Evolutionary conservation across 257 asterid genomes (phyloP), one percentile per base, ranked within the genome.

Genomic region (Marsdenia floribunda): DNA sequence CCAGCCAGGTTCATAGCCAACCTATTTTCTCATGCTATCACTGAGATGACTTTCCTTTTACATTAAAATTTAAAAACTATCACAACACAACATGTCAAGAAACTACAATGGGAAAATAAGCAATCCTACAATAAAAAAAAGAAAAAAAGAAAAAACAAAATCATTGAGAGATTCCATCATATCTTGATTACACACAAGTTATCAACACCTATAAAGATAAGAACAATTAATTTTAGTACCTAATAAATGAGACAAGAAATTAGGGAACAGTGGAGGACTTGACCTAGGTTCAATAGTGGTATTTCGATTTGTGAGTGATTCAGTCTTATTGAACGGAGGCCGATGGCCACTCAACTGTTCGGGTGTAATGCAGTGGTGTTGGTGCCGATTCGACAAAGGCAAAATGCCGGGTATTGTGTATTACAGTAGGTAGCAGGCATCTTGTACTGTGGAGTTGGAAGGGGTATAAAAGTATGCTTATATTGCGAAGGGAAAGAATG

Each of bases 221-320:
- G 47, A 50, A 15, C 44, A 70, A 70, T 57, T 3, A 33, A 63
- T 33, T 63, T 15, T 22, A 71, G 26, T 53, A 24, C 9, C 65
- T 35, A 13, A 50, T 75, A 55, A 21, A 52, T 9, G n/a, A 29
- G 35, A 35, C 40, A 11, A 4, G 7, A 55, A 55, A n/a, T 22
- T 19, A 18, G 6, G 8, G 26, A 54, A n/a, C 1, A 7, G 5
- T 4, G 6, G 22, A 53, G 58, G 58, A 22, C 19, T 55, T n/a
- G 47, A 35, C 54, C n/a, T 74, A 33, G 54, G 61, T 64, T 74
- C 6, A n/a, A n/a, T n/a, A n/a, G n/a, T n/a, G n/a, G n/a, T n/a
- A n/a, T n/a, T n/a, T n/a, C n/a, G n/a, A n/a, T n/a, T n/a, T n/a
- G n/a, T n/a, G n/a, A n/a, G n/a, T n/a, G n/a, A n/a, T n/a, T n/a